Percentiles rank a stretch among this genome's conserved stretches.
These are phyloP conservation scores for Glarea lozoyensis DNA, from an alignment of 495 filamentous ascomycete genomes.

Conservation along the genomic window DNA sequence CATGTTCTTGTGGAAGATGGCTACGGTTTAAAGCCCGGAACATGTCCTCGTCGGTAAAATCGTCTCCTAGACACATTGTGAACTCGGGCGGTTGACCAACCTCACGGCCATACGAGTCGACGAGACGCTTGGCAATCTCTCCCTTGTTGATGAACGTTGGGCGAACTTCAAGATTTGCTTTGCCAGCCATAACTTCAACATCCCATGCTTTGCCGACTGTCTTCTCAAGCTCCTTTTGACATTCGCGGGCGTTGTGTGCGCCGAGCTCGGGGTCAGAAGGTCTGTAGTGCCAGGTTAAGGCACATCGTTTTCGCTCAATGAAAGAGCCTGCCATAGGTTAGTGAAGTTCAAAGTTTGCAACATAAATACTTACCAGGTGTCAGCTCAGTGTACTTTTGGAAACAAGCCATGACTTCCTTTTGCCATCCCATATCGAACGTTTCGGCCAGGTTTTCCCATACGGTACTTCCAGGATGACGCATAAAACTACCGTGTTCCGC, in stretches of 20 bases:
- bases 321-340: conserved; percentile 54
- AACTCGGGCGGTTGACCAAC: conserved; percentile 54
- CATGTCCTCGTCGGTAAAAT: conserved; percentile 95
- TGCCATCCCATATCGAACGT: conserved; percentile 85
- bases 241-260: conserved; percentile 62
- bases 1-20: conserved; percentile 45
- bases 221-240: conserved; percentile 63
- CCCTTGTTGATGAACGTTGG: conserved; percentile 97
- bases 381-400: conserved; percentile 74
- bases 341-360: conserved; percentile 2
- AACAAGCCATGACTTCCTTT: conserved; percentile 65
- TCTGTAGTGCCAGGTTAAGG: conserved; percentile 95
- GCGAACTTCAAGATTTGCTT: conserved; percentile 92
- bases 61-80: conserved; percentile 83
- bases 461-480: conserved; percentile 56
- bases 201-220: conserved; percentile 70
- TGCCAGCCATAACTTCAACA: conserved; percentile 91
- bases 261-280: conserved; percentile 79
- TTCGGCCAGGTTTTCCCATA: conserved; percentile 83
- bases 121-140: conserved; percentile 73
- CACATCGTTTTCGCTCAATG: conserved; percentile 85
- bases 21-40: conserved; percentile 57
- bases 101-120: conserved; percentile 50
- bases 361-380: conserved; percentile 52
- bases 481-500: conserved; percentile 97